Evolutionary conservation across 192 early-diverging fungal genomes (phyloP).

Genomic region (Backusella westeae): DNA sequence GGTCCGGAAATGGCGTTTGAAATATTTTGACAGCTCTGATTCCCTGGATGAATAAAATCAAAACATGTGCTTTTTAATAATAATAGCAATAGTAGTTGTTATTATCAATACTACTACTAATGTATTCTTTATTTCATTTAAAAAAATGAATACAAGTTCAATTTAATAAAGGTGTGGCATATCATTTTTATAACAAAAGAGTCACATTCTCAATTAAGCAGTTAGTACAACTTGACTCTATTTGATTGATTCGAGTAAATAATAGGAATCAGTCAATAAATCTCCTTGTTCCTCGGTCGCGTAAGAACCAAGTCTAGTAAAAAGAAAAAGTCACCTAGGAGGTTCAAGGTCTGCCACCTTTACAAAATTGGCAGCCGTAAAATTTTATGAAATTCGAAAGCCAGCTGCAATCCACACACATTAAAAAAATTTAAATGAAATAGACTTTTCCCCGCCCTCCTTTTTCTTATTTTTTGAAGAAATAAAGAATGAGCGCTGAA

Average conservation of each 20-base stretch:
- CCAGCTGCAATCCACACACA: neutral
- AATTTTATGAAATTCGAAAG: neutral
- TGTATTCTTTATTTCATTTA: too few relatives aligned
- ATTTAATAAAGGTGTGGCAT: too few relatives aligned
- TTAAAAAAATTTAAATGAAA: neutral
- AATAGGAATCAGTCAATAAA: neutral
- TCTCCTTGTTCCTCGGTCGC: neutral
- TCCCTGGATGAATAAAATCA: too few relatives aligned
- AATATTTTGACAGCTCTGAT: neutral
- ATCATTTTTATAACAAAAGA: too few relatives aligned
- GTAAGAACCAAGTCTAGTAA: neutral
- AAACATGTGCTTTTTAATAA: too few relatives aligned
- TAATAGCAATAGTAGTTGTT: neutral
- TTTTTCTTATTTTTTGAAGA: neutral
- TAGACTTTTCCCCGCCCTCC: neutral
- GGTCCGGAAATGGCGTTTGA: neutral
- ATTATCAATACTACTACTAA: neutral
- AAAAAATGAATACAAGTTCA: too few relatives aligned
- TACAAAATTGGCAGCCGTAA: neutral
- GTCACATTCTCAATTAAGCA: neutral
- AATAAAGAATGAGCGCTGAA: conserved; percentile 19
- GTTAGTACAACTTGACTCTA: neutral
- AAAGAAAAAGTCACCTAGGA: neutral
- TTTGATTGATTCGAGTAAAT: neutral
- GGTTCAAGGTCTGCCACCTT: too few relatives aligned